Evolutionary conservation across 768 basidiomycete genomes (phyloP), one percentile per base, ranked within the genome.

Genomic region (Nidularia sp.): DNA sequence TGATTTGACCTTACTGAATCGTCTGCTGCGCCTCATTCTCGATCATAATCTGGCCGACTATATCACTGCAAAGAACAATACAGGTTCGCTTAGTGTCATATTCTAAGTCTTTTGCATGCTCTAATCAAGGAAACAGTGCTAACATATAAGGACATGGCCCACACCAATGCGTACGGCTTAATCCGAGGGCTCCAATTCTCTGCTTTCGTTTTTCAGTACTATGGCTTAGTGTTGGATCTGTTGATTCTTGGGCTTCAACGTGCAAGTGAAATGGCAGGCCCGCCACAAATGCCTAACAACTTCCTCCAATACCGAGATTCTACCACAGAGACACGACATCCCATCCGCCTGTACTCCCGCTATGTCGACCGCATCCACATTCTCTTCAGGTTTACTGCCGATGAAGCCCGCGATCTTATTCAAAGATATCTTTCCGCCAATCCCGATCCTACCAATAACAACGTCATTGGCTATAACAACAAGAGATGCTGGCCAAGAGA

Each of bases 1-100:
- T 58, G 97, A 99, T 64, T 67, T 99, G 59, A 99, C 97, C 0
- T 75, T 98, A 39, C 83, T 99, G 62, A 97, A 98, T 69, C 91
- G 96, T 60, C 79, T 99, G 2, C 80, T 98, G 42, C 92, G 97
- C 51, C 83, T 98, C 35, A 98, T 99, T 62, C 80, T 98, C 58
- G 97, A 99, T 62, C 97, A 98, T 78, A 99, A 99, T 67, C 67
- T 99, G 75, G 97, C 97, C 18, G 96, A 98, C 63, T 99, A 99
- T 67, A 98, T 98, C 65, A 99, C 97, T 3, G 90, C 94, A 15
- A 98, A 98, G 83, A 98, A 98, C 75, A 98, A 98, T 69, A 94
- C n/a, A n/a, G n/a, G n/a, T n/a, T n/a, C n/a, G n/a, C n/a, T n/a
- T n/a, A n/a, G n/a, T n/a, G n/a, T n/a, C n/a, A n/a, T n/a, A n/a